Evolutionary conservation across 345 rosid species (phyloP), one percentile per base, ranked within the genome.

Genomic region (Trapa bicornis): DNA sequence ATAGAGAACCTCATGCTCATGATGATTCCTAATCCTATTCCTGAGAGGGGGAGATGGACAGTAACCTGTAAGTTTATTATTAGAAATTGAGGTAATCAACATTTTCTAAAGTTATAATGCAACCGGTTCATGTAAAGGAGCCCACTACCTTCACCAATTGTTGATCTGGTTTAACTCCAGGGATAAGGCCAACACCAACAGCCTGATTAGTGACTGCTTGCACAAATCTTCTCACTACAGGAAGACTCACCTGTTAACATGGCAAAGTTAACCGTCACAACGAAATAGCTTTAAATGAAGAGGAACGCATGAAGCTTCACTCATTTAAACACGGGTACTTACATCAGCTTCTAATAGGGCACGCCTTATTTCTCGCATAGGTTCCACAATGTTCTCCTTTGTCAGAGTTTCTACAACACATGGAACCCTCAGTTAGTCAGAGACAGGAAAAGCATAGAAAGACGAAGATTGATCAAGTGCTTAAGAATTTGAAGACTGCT

Each of bases 321-420:
- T 4, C 42, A 8, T 41, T 71, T 52, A 47, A 45, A 57, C n/a
- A 73, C 69, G 69, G 36, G 35, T 52, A 75, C 92, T 90, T 78
- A 94, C 99, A 87, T 94, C 99, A 36, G 99, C 99, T 87, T 94
- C 99, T 48, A 94, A 70, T 64, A 94, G 99, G 60, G 96, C 95
- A 80, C 99, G 83, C 76, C 97, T 87, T 57, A 94, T 94, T 75
- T 94, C 99, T 68, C 87, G 75, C 99, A 94, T 91, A n/a, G 99
- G 97, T 77, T 89, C 99, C 75, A 72, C 84, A 47, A 94, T 86
- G 75, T 94, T 91, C 68, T 91, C 99, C 84, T 91, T 94, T 1
- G 96, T 88, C 91, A 94, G 78, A 42, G 83, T 87, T 82, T 91
- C 99, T 94, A 69, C 70, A 79, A 38, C 79, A 76, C 65, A 58